These are phyloP conservation scores for Sanguinoderma infundibulare DNA, from an alignment of 1,284 basidiomycete species.

Conservation along the genomic window DNA sequence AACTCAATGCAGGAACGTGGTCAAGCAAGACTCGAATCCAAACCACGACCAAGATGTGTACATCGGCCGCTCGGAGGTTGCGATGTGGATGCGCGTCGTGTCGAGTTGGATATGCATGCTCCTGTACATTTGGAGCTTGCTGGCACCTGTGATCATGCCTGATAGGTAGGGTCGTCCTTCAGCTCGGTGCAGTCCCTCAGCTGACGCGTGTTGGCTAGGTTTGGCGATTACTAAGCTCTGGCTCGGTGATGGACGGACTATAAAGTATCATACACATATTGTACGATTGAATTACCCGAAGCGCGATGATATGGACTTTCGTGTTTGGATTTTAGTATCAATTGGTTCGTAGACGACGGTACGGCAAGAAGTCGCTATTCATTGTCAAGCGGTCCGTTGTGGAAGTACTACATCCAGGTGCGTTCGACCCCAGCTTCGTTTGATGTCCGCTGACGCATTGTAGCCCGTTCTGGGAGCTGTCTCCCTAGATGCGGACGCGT, in stretches of 20 bases:
- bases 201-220: slow-evolving; percentile 13
- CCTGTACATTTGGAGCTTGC: slow-evolving; percentile 88
- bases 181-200: background rate
- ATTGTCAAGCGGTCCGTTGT: too few relatives aligned
- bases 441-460: too few relatives aligned
- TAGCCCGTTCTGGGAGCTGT: too few relatives aligned
- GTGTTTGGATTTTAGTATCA: background rate
- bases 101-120: slow-evolving; percentile 94
- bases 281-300: slow-evolving; percentile 3
- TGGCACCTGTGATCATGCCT: slow-evolving; percentile 90
- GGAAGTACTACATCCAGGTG: too few relatives aligned
- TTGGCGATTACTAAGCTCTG: slow-evolving; percentile 25
- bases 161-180: slow-evolving; percentile 58
- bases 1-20: slow-evolving; percentile 65
- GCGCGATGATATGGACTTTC: background rate
- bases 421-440: too few relatives aligned
- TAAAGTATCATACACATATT: background rate
- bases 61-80: slow-evolving; percentile 93
- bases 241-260: background rate
- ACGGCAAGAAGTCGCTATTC: too few relatives aligned
- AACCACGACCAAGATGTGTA: slow-evolving; percentile 80
- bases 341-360: too few relatives aligned
- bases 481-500: too few relatives aligned
- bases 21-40: slow-evolving; percentile 48
- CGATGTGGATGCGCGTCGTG: slow-evolving; percentile 99